Evolutionary conservation across 768 basidiomycete genomes (phyloP).

Genomic region (Leccinum uliginosum): DNA sequence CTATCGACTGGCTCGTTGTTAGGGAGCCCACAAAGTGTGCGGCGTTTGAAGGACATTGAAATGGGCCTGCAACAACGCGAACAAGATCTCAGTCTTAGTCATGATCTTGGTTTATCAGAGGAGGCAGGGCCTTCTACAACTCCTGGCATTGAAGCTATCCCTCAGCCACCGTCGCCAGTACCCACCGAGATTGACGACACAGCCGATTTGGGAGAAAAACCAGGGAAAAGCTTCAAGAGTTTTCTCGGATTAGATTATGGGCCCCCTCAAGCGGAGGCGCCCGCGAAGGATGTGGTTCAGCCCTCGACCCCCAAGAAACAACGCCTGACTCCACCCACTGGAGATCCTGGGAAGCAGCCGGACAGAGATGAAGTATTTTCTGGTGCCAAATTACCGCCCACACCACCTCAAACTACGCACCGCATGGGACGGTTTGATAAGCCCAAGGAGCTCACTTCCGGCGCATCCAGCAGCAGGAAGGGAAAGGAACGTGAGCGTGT

Average conservation of each 20-base stretch:
- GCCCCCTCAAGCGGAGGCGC: conserved; percentile 5
- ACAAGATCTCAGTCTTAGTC: conserved; percentile 10
- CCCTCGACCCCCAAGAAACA: conserved; percentile 26
- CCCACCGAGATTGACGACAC: conserved; percentile 24
- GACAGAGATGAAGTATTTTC: background rate
- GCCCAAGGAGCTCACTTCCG: background rate
- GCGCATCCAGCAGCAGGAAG: conserved; percentile 17
- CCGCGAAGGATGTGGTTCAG: conserved; percentile 10
- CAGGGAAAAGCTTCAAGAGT: conserved; percentile 12
- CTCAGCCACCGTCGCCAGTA: conserved; percentile 26
- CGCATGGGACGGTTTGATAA: background rate
- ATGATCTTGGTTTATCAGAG: conserved; percentile 1
- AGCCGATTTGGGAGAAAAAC: conserved; percentile 7
- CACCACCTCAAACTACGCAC: conserved; percentile 27
- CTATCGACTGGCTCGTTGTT: background rate
- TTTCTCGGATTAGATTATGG: conserved; percentile 22
- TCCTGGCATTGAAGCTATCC: background rate
- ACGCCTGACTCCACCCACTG: conserved; percentile 4
- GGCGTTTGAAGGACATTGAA: conserved; percentile 14
- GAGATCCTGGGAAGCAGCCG: background rate
- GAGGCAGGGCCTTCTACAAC: conserved; percentile 1
- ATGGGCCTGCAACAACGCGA: conserved; percentile 16
- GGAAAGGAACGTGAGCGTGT: conserved; percentile 25
- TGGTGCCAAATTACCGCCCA: conserved; percentile 10
- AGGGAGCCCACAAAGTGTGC: conserved; percentile 6